Percentiles rank a stretch among this genome's conserved stretches.
These are phyloP conservation scores for Knoxdaviesia capensis DNA, from an alignment of 2,329 filamentous ascomycete species.

Conservation along the genomic window DNA sequence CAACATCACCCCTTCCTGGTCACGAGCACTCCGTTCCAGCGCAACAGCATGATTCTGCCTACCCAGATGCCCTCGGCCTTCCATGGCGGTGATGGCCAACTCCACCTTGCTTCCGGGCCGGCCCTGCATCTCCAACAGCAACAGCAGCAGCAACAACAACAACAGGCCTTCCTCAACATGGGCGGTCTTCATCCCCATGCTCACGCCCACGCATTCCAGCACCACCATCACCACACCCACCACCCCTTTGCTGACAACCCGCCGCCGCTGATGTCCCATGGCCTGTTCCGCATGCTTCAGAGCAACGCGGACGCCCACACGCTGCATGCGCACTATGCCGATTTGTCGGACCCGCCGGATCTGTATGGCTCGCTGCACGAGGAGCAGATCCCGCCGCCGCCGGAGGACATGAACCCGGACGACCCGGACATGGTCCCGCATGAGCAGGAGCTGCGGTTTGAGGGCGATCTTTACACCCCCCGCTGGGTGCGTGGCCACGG, in stretches of 20 bases:
- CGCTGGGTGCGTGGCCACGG: conserved; percentile 70
- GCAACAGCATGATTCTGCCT: conserved; percentile 37
- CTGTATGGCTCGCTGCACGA: conserved; percentile 57
- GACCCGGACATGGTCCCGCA: conserved; percentile 59
- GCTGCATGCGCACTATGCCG: conserved; percentile 49
- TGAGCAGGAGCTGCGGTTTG: conserved; percentile 61
- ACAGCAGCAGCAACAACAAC: too few relatives aligned
- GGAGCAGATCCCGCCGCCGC: conserved; percentile 52
- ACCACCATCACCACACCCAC: conserved; percentile 15
- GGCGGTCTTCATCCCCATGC: too few relatives aligned
- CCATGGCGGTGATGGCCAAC: conserved; percentile 11
- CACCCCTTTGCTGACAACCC: conserved; percentile 29
- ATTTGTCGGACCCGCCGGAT: conserved; percentile 57
- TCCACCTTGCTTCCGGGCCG: conserved; percentile 13
- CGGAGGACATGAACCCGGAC: conserved; percentile 62
- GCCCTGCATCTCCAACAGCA: conserved; percentile 8
- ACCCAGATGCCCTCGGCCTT: conserved; percentile 20
- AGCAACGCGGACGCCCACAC: conserved; percentile 53
- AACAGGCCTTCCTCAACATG: too few relatives aligned
- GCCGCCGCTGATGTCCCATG: conserved; percentile 46
- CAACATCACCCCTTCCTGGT: conserved; percentile 32
- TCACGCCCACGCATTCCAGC: conserved; percentile 21
- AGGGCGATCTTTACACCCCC: conserved; percentile 66
- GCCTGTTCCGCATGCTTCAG: conserved; percentile 52
- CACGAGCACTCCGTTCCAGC: conserved; percentile 27